These are phyloP conservation scores for Chamaenerion angustifolium DNA, from an alignment of 345 rosid species.

Conservation along the genomic window DNA sequence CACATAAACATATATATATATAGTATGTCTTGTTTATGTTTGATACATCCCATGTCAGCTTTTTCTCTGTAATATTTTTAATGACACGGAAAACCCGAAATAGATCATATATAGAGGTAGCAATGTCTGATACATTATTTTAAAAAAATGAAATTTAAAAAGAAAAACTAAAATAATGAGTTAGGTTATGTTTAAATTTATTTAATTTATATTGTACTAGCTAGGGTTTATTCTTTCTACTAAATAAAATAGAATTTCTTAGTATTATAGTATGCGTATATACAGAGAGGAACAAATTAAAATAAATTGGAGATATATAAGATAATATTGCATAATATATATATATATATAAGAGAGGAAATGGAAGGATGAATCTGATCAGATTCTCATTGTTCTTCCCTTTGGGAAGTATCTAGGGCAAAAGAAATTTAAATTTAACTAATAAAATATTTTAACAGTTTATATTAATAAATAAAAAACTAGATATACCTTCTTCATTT, in stretches of 20 bases:
- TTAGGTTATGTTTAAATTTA: no score
- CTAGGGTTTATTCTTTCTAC: no score
- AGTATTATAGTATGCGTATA: no score
- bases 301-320: not conserved
- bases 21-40: not conserved
- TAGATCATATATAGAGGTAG: no score
- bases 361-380: no score
- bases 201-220: no score
- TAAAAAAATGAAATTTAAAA: no score
- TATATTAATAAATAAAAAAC: slow-evolving; percentile 1
- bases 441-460: not conserved
- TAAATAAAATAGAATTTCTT: no score
- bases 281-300: not conserved
- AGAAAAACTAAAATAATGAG: no score
- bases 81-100: not conserved
- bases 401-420: slow-evolving; percentile 21
- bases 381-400: slow-evolving; percentile 17
- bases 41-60: no score
- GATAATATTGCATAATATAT: not conserved
- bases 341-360: slow-evolving; percentile 1
- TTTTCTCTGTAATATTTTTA: not conserved
- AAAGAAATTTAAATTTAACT: not conserved
- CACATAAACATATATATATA: not conserved
- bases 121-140: not conserved
- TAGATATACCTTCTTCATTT: slow-evolving; percentile 2